Evolutionary conservation across 1,284 basidiomycete genomes (phyloP), one percentile per base, ranked within the genome.

Genomic region (Megacollybia platyphylla): DNA sequence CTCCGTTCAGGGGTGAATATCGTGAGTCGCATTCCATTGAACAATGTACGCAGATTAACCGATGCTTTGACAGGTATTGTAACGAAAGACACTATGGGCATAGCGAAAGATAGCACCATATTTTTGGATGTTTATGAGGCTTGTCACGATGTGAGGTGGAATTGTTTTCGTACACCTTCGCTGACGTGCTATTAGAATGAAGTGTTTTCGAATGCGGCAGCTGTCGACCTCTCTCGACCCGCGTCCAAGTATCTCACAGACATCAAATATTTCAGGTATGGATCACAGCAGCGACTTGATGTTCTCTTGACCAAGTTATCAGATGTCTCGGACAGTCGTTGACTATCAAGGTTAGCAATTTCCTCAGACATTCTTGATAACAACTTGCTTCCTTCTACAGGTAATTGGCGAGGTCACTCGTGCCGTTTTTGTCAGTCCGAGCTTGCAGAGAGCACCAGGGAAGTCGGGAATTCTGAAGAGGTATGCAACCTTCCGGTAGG

Each of bases 91-190:
- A 24, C 20, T 38, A 53, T 68, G 15, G 52, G 54, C 2, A 53
- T 79, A 40, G 62, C 63, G 42, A 58, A 70, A 42, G 66, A 62
- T 11, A 66, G 75, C 32, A 65, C 63, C 4, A 53, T 85, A 20
- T 83, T 83, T 55, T 56, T 84, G 40, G 65, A 87, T 51, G 59
- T 84, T 26, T 65, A 64, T 2, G 54, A 60, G 29, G 81, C 81
- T 0, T 69, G 71, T 52, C 48, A 63, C 36, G 71, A 76, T 45
- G 83, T 84, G 20, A 24, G 20, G 20, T 24, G 20, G 20, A 24
- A 24, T 24, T 2, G 20, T 24, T 5, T 24, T 24, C 20, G 20
- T 24, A 24, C 5, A 24, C 2, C 20, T 24, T 24, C 20, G 20
- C 20, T 24, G 20, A 24, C 20, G 5, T 24, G 20, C 20, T 24